Base-by-base conservation (phyloP, 2,329 filamentous ascomycete species). In the Penicillium sp. region DNA sequence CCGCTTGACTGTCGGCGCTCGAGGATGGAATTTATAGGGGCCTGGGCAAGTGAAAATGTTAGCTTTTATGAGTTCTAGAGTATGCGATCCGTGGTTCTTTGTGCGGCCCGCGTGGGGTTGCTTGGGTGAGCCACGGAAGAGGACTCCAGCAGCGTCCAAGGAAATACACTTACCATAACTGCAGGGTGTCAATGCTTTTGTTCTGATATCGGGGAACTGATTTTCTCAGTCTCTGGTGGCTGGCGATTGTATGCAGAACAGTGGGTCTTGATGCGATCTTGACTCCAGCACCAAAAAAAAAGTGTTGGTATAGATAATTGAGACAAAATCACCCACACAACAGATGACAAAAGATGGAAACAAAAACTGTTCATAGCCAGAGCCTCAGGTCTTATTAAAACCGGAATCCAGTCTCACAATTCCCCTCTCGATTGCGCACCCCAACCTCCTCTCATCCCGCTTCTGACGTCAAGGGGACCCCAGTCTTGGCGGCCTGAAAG, bases 1-100 rank as follows among this genome's bases (percentile, higher is more conserved):
- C 45, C 46, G 10, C 49, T 53, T 10, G 68, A 49, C 50, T 71
- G 69, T 13, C 71, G 69, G 3, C 66, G 31, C 27, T 33, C 17
- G 17, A 72, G 58, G 10, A 60, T 57, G 3, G 55, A 21, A 47
- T 59, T 48, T 23, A 61, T 57, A 3, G 63, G 67, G 6, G 67
- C 67, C 68, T 69, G 13, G 8, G 13, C n/a, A 50, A 35, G 17
- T 4, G 17, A 7, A 45, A 29, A 15, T 25, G n/a, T 38, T 37
- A 50, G 43, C 29, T 33, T 23, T 43, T 31, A 21, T 43, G 31
- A n/a, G 41, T 53, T 54, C 35, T 15, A 50, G 6, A n/a, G 10
- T 8, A 17, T 45, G 29, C 33, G 54, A 57, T 54, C 61, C 54
- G 35, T 61, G 60, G 62, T 57, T 59, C 46, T 41, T 33, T 37